Percentiles rank a stretch among this genome's conserved stretches.
phyloP scores from a whole-genome alignment of 768 basidiomycete genomes.

The Pleurotus salmoneostramineus region DNA sequence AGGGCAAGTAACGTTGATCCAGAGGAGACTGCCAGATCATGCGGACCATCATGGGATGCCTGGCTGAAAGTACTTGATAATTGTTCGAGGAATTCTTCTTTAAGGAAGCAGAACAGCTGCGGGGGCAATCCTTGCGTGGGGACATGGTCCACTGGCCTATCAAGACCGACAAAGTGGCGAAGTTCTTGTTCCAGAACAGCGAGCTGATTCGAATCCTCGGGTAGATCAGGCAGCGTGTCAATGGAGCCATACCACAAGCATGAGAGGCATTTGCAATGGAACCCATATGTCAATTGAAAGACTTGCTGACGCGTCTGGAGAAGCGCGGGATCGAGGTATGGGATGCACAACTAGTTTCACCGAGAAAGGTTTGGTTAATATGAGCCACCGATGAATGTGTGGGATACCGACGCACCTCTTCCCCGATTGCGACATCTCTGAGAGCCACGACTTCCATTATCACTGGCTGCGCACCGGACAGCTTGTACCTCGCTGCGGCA shows the following conservation, averaged over 20 bases:
- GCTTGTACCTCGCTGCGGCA: slow-evolving; percentile 56
- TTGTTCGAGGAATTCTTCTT: slow-evolving; percentile 53
- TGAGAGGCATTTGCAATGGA: slow-evolving; percentile 57
- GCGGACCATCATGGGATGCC: slow-evolving; percentile 65
- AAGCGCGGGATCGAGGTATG: slow-evolving; percentile 78
- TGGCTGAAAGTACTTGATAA: slow-evolving; percentile 64
- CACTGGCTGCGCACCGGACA: slow-evolving; percentile 32
- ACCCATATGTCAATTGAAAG: slow-evolving; percentile 62
- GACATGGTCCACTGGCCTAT: slow-evolving; percentile 21
- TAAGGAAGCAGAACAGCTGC: slow-evolving; percentile 38
- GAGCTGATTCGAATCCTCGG: slow-evolving; percentile 26
- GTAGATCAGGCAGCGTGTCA: slow-evolving; percentile 33
- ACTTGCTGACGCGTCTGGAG: slow-evolving; percentile 55
- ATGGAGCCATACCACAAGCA: slow-evolving; percentile 43
- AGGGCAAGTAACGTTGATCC: slow-evolving; percentile 61
- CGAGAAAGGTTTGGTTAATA: not conserved
- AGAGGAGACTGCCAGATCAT: slow-evolving; percentile 42
- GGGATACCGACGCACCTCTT: slow-evolving; percentile 50
- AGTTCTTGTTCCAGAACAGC: slow-evolving; percentile 26
- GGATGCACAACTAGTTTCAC: slow-evolving; percentile 55
- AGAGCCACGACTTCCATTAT: slow-evolving; percentile 67
- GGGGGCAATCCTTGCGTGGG: slow-evolving; percentile 30
- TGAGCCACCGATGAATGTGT: not conserved
- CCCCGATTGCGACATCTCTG: slow-evolving; percentile 46
- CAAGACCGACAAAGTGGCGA: slow-evolving; percentile 26